phyloP scores from a whole-genome alignment of 1,284 basidiomycete species.

The Megacollybia platyphylla region DNA sequence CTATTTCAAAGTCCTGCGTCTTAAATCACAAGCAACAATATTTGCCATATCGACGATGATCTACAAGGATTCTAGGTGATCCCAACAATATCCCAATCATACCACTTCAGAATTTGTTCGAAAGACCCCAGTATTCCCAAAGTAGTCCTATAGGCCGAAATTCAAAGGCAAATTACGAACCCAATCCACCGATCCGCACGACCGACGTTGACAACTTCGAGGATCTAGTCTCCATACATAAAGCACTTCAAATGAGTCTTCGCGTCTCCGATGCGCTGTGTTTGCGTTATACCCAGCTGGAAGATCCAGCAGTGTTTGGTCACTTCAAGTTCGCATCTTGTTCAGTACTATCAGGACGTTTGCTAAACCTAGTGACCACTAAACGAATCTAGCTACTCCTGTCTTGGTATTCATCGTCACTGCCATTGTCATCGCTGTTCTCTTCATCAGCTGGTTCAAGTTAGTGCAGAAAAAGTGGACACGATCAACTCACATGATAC shows the following conservation, averaged over 20 bases:
- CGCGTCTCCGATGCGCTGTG: conserved; percentile 4
- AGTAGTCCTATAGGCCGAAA: conserved; percentile 2
- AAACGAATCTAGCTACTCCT: too few species aligned
- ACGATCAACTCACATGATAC: too few species aligned
- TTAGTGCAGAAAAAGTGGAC: too few species aligned
- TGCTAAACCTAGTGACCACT: too few species aligned
- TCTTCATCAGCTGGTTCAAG: too few species aligned
- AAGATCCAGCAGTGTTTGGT: too few species aligned
- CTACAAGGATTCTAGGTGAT: background rate
- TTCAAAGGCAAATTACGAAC: conserved; percentile 5
- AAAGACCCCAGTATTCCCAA: conserved; percentile 2
- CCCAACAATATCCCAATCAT: background rate
- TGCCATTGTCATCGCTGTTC: too few species aligned
- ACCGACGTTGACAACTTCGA: conserved; percentile 2
- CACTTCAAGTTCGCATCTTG: too few species aligned
- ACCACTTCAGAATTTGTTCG: background rate
- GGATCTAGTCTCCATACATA: conserved; percentile 5
- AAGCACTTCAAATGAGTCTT: conserved; percentile 2
- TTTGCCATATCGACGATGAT: conserved; percentile 5
- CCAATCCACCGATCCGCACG: conserved; percentile 3
- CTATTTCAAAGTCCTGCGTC: too few species aligned
- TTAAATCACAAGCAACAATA: conserved; percentile 4
- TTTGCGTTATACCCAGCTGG: too few species aligned
- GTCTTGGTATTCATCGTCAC: too few species aligned
- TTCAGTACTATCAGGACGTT: too few species aligned